Base-by-base conservation (phyloP, 2,329 filamentous ascomycete species). In the Xylaria polymorpha region DNA sequence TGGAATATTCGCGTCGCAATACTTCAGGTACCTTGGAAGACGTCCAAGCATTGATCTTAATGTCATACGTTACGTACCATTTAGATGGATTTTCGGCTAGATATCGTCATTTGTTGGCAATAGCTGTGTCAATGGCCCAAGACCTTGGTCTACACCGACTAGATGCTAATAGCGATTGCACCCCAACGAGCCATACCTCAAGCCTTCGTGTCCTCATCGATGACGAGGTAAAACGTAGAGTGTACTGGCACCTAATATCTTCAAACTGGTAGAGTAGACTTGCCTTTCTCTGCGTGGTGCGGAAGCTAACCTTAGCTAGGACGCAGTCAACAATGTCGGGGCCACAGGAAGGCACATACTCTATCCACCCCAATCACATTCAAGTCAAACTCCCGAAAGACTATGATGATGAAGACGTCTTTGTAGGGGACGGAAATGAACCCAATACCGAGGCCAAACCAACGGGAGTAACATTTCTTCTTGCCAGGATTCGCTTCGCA, bases 261-360 rank as follows among this genome's bases (percentile, higher is more conserved):
- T 51, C 48, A 51, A 25, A 51, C 25, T 51, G 48, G 48, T 51
- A 51, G 8, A 25, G 1, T 50, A 5, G 4, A 32, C 6, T 14
- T 51, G 14, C 8, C 9, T 25, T 32, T 10, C 15, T 14, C 5
- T 32, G 8, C 8, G 6, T 32, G 48, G 25, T 6, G 2, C 4
- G 18, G 39, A 56, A n/a, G 44, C 60, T 7, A 70, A 29, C 29
- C 44, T 10, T 46, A n/a, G 9, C 7, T 46, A 74, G 72, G 72
- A 63, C 69, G 55, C 71, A 66, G 46, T 74, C 70, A 58, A 74
- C 68, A 29, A 75, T 62, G 67, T 74, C 67, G 10, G 72, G 71
- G 1, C 72, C 71, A 8, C 71, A 72, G 55, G 70, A 71, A 64
- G 72, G 72, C 29, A 72, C 69, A 63, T 74, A 74, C 41, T 70